Conservation (phyloP, 352 stramenopile species). For the Globisporangium perplexum region DNA sequence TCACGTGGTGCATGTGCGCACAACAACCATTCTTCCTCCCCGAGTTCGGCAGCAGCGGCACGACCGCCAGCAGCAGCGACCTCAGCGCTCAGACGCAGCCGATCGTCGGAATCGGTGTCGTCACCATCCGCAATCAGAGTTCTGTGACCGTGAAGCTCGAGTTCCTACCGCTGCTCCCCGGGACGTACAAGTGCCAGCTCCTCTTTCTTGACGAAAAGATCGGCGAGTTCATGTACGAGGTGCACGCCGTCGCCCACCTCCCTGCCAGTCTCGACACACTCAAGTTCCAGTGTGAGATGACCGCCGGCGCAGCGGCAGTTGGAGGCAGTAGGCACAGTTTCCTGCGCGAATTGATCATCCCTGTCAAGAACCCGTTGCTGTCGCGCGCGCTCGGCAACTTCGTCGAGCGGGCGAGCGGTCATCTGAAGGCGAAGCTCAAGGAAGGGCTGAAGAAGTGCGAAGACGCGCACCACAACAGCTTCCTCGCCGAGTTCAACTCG, state of each 20-base stretch:
- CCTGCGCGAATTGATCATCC: conserved; percentile 71
- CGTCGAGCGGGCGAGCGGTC: conserved; percentile 59
- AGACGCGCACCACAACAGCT: conserved; percentile 57
- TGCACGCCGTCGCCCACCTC: conserved; percentile 77
- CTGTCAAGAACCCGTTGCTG: conserved; percentile 74
- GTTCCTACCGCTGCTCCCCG: conserved; percentile 85
- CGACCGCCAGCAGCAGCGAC: conserved; percentile 6
- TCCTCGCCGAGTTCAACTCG: conserved; percentile 81
- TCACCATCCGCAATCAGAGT: conserved; percentile 45
- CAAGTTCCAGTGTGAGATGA: conserved; percentile 71
- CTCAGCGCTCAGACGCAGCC: conserved; percentile 5
- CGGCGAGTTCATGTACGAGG: conserved; percentile 93
- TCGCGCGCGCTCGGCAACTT: conserved; percentile 61
- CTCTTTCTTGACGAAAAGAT: conserved; percentile 90
- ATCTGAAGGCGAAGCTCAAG: conserved; percentile 70
- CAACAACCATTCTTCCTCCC: conserved; percentile 75
- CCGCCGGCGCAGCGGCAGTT: conserved; percentile 3
- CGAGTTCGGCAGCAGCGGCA: conserved; percentile 36
- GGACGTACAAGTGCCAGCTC: conserved; percentile 87
- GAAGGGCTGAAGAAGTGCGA: conserved; percentile 76
- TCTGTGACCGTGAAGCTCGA: conserved; percentile 77
- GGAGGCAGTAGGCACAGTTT: conserved; percentile 32
- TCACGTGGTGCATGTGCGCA: conserved; percentile 52
- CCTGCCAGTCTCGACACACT: conserved; percentile 71
- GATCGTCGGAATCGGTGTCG: conserved; percentile 15